Evolutionary conservation across 257 asterid genomes (phyloP).

Genomic region (Parsonsia alboflavescens): DNA sequence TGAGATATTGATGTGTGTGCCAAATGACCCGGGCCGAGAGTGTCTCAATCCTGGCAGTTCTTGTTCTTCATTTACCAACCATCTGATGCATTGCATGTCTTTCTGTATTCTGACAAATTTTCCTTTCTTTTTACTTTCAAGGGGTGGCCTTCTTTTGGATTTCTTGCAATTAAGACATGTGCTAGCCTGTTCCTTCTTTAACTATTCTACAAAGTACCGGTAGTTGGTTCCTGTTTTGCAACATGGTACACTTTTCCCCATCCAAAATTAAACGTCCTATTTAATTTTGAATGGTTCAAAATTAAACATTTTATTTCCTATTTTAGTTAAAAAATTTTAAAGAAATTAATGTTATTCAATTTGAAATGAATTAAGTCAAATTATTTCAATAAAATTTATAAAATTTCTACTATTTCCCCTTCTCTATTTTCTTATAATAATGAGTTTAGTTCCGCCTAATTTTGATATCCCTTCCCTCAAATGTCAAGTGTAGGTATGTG

Average conservation of each 20-base stretch:
- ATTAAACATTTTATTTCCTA: too few relatives aligned
- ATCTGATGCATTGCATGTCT: neutral
- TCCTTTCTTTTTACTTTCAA: neutral
- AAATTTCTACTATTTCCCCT: too few relatives aligned
- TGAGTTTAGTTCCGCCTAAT: neutral
- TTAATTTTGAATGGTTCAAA: too few relatives aligned
- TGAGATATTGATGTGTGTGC: constrained; percentile 12
- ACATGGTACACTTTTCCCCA: too few relatives aligned
- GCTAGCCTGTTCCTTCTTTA: neutral
- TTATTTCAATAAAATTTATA: too few relatives aligned
- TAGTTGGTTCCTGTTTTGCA: neutral
- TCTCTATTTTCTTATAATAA: neutral
- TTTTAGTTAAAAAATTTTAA: too few relatives aligned
- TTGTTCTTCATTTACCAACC: constrained; percentile 13
- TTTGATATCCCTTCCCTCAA: neutral
- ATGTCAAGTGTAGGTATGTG: neutral
- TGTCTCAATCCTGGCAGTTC: constrained; percentile 7
- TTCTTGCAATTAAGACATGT: neutral
- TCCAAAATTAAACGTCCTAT: too few relatives aligned
- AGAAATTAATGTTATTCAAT: too few relatives aligned
- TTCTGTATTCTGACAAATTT: constrained; percentile 1
- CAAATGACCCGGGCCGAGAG: neutral
- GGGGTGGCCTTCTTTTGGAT: neutral
- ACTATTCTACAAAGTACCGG: neutral
- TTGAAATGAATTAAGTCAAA: too few relatives aligned